Evolutionary conservation across 176 grass and related monocot genomes (phyloP).

Genomic region (Avena insularis): DNA sequence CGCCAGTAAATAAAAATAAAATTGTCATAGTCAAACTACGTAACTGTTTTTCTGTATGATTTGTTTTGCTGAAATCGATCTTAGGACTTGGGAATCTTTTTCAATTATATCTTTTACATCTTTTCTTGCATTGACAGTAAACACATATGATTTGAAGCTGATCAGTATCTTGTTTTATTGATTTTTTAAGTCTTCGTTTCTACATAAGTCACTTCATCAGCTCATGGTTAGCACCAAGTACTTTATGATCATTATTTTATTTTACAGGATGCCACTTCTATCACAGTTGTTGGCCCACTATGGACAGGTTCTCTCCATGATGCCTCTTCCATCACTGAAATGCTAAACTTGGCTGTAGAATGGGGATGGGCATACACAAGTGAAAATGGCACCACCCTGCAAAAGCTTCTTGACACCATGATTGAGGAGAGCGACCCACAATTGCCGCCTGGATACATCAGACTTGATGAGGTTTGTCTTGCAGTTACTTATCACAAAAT

Average conservation of each 20-base stretch:
- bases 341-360: constrained; percentile 74
- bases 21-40: constrained; percentile 9
- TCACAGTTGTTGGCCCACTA: constrained; percentile 77
- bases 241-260: constrained; percentile 31
- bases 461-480: constrained; percentile 80
- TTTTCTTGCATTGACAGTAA: background rate
- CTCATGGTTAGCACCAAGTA: background rate
- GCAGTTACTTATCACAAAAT: constrained; percentile 8
- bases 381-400: constrained; percentile 59
- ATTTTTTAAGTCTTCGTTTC: background rate
- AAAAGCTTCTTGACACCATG: constrained; percentile 86
- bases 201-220: constrained; percentile 22
- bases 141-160: constrained; percentile 2
- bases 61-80: background rate
- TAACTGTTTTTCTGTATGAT: background rate
- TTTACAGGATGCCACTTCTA: constrained; percentile 54
- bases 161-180: background rate
- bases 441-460: constrained; percentile 90
- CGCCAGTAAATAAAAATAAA: background rate
- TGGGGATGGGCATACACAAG: constrained; percentile 77
- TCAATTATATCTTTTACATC: background rate
- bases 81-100: background rate
- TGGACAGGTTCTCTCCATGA: constrained; percentile 92
- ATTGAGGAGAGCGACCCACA: constrained; percentile 76
- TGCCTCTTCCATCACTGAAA: constrained; percentile 66